Evolutionary conservation across 2,329 filamentous ascomycete genomes (phyloP), one percentile per base, ranked within the genome.

Genomic region (Chaetomiaceae sp.): DNA sequence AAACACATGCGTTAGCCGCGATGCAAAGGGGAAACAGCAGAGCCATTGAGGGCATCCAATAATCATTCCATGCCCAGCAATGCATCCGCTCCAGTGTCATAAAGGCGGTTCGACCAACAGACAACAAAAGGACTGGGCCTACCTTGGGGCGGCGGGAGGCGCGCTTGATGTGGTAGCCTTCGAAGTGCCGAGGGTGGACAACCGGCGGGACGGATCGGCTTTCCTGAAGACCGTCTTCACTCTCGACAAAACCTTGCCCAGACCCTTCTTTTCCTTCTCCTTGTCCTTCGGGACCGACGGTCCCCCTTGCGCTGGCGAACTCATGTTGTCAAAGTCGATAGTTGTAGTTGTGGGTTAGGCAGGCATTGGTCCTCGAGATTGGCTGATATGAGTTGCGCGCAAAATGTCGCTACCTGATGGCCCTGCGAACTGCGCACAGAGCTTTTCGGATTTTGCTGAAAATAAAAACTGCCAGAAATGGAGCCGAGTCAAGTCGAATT

Each of bases 221-320:
- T 65, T 70, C 61, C 65, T 75, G 46, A 76, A 65, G 26, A 73
- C 72, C 3, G 72, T 72, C 66, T 70, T 78, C 58, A 75, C 66
- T 29, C 71, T 66, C 29, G 68, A 69, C 26, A 78, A 51, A 17
- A 77, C 63, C 56, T 67, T 75, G 45, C 68, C 69, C 22, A 78
- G 54, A 11, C 69, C 68, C 59, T 66, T 74, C 63, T 69, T 74
- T 55, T 70, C 68, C 57, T 64, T 66, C 44, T 69, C 69, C 57
- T 64, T 66, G 43, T 70, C 68, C 57, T 64, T 66, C 36, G 61
- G 56, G 48, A 55, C 59, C 42, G 60, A 64, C 32, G 64, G 62
- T 55, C 64, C 65, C 39, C 59, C 60, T 49, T 65, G 69, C 45
- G 66, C 64, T 36, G 65, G 60, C 11, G 70, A 70, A 50, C 70